Evolutionary conservation across 371 early-diverging fungal genomes (phyloP), one percentile per base, ranked within the genome.

Genomic region (Rhizopus microsporus): DNA sequence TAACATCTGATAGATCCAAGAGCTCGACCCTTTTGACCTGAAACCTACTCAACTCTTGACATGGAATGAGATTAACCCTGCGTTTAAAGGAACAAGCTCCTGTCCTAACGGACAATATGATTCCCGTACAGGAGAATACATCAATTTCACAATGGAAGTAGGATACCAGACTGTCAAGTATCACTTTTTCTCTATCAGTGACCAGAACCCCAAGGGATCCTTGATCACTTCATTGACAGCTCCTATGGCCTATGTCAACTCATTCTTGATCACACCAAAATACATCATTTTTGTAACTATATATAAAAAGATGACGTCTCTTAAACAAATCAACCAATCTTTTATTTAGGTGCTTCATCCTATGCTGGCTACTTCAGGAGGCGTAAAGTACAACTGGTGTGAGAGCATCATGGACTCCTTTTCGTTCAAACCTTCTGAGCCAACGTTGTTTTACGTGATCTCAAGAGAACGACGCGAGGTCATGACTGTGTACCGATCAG

Each of bases 11-110:
- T 60, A 86, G 69, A 72, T 92, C 49, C 87, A 88, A 57, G 88
- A 87, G 56, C 67, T 93, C 49, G 91, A 91, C 71, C 81, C 90
- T 13, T 82, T 81, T 54, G 91, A 88, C 49, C 66, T 93, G 57
- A 81, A 81, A n/a, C 89, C 91, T 12, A 70, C 78, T 8, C 85
- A 86, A 12, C 72, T 85, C 4, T 71, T 85, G 32, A 77, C 82
- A 15, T 86, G 86, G 80, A 71, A 79, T 32, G 82, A 84, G 60
- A 74, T 91, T 51, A 89, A 92, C 65, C 77, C 88, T 6, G 73
- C 66, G 12, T 88, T 92, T 67, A 82, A 77, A 62, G 92, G 92
- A 5, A 73, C 80, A 51, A 82, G 82, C 49, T 80, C 90, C 15
- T 82, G 83, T 48, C 87, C 91, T 8, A 89, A 89, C 60, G 78